Base-by-base conservation (phyloP, 805 yeast genomes). In the Scheffersomyces coipomensis region DNA sequence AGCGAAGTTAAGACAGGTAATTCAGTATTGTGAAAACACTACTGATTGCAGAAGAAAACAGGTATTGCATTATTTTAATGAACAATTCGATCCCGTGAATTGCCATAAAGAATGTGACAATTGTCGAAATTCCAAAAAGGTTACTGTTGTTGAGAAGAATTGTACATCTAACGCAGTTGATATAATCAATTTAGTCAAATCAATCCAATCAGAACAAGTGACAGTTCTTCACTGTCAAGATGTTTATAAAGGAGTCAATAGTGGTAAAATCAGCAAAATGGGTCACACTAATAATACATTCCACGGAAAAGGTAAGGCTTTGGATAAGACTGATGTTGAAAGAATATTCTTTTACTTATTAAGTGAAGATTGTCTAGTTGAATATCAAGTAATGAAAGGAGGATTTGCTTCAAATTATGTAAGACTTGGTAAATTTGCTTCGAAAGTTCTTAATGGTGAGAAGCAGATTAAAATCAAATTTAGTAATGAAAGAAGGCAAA, bases 41-140 rank as follows among this genome's bases (percentile, higher is more conserved):
- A 81, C 90, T 3, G 97, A 90, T 58, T 93, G 99, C 58, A 77
- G 99, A 39, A 74, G 98, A 45, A 78, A 81, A 51, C 90, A 89
- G 50, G 96, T 93, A 2, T 68, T 93, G 37, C 91, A 87, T 37
- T 93, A 90, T 55, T 93, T 93, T 65, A 87, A 88, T 60, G 99
- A 93, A 56, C 66, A 64, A 5, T 90, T 91, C 55, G 78, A 86
- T 44, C 71, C 84, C 8, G 65, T 59, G 17, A 64, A 73, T 13
- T 93, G 99, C 57, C 60, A 67, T 11, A 77, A 78, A 43, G 75
- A 79, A 45, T 93, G 99, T 68, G 99, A 93, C 63, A 89, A 89
- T 56, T 91, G 99, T 68, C 55, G 59, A 5, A 66, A 75, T 29
- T 58, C 68, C 7, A 35, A 37, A 10, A 51, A 52, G 39, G 47